Evolutionary conservation across 345 rosid genomes (phyloP).

Genomic region (Carallia pectinifolia): DNA sequence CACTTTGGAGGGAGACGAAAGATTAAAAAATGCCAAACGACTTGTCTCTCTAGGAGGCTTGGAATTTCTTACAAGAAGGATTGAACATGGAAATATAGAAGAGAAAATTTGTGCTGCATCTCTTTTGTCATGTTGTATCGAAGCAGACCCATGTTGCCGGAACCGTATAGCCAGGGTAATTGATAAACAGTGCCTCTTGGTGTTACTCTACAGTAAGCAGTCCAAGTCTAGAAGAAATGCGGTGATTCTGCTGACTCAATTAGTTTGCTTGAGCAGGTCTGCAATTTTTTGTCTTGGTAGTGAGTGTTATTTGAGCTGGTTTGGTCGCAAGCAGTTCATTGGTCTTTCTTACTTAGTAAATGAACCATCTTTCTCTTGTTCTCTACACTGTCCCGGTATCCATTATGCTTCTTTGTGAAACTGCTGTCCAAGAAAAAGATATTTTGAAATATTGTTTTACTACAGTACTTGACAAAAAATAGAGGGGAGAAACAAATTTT

Average conservation of each 20-base stretch:
- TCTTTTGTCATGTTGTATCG: constrained; percentile 44
- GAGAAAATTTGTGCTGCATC: constrained; percentile 37
- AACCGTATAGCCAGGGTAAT: constrained; percentile 36
- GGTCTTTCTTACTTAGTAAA: neutral
- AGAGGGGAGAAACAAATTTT: too few species aligned
- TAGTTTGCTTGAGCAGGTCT: constrained; percentile 55
- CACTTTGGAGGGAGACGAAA: constrained; percentile 33
- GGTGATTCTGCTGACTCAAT: constrained; percentile 40
- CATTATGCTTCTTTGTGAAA: too few species aligned
- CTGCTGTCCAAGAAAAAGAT: too few species aligned
- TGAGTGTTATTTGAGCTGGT: neutral
- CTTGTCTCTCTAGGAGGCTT: constrained; percentile 51
- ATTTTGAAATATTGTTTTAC: too few species aligned
- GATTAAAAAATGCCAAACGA: constrained; percentile 38
- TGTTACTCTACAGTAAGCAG: constrained; percentile 44
- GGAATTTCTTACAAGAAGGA: constrained; percentile 43
- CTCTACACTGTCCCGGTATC: neutral
- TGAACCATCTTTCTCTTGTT: neutral
- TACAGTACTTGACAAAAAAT: too few species aligned
- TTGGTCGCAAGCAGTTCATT: neutral
- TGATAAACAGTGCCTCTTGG: constrained; percentile 36
- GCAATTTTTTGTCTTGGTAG: constrained; percentile 1
- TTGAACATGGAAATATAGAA: constrained; percentile 32
- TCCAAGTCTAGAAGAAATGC: constrained; percentile 38
- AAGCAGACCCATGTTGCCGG: constrained; percentile 53